These are phyloP conservation scores for Salicornia ramosissima DNA, from an alignment of 148 eudicot genomes.

Conservation along the genomic window DNA sequence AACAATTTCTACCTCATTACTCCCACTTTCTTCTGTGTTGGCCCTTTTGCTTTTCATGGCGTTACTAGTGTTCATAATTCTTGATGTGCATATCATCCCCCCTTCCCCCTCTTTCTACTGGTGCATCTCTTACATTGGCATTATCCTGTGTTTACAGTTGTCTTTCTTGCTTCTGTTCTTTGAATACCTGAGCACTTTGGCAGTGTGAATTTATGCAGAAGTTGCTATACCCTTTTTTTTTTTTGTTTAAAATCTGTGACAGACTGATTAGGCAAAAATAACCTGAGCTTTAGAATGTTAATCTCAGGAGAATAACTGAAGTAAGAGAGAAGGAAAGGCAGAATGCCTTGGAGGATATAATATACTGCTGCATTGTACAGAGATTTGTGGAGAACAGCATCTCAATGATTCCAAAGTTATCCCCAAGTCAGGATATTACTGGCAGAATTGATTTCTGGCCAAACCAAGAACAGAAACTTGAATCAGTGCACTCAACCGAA, in stretches of 20 bases:
- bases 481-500: conserved; percentile 77
- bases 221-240: background rate
- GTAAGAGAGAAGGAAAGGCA: conserved; percentile 80
- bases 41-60: background rate
- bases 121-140: background rate
- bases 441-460: conserved; percentile 93
- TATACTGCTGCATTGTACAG: conserved; percentile 77
- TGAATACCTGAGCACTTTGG: background rate
- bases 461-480: conserved; percentile 77
- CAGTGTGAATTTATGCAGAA: background rate
- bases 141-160: background rate
- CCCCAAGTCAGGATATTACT: conserved; percentile 46
- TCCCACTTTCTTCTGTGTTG: background rate
- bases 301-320: conserved; percentile 92
- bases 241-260: background rate
- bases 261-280: conserved; percentile 6
- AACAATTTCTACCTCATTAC: background rate
- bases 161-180: conserved; percentile 1
- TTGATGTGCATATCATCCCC: background rate
- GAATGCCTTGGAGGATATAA: conserved; percentile 67
- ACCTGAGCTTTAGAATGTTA: background rate
- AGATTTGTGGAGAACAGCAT: conserved; percentile 63
- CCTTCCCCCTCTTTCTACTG: too few species aligned
- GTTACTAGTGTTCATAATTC: background rate
- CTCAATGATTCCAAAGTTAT: conserved; percentile 67